Base-by-base conservation (phyloP, 2,329 filamentous ascomycete species). In the Cladosporium sp. region DNA sequence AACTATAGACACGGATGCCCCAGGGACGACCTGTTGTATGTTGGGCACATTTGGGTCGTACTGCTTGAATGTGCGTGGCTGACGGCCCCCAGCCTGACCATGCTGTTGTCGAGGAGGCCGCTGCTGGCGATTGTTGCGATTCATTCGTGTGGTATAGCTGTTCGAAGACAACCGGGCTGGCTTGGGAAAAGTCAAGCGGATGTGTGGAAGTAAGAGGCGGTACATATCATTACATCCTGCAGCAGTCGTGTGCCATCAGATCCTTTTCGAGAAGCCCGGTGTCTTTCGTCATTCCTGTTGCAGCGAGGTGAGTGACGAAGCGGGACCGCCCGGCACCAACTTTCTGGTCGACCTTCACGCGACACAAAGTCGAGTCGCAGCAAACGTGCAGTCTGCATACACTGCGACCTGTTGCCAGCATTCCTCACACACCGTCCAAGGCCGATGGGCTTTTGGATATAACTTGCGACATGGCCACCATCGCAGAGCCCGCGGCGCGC, bases 1-100 rank as follows among this genome's bases (percentile, higher is more conserved):
- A 1, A 92, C 79, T 58, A 93, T 89, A 51, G 86, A 88, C 55
- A 92, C 89, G 3, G 69, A 63, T 3, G 85, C 83, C 37, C 88
- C 88, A 0, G 81, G 79, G 4, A 82, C 63, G 30, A 90, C 85
- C 62, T 85, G 67, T 34, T 62, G 55, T 15, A 63, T 65, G 5
- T 55, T 69, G 9, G 73, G 73, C 7, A 74, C 70, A 28, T 62
- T 59, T 19, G 40, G 38, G 15, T 49, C 47, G 30, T 56, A 56
- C 3, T 59, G 22, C 36, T 47, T 39, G 22, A 49, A 49, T 12
- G 55, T 15, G 7, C 59, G 39, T 39, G 40, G 30, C 50, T 51
- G 47, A 36, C 43, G 59, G 20, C 50, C 55, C 17, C 12, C 51
- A 20, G 22, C 40, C 30, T 34, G 30, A 50, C 37, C 30, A 11